These are phyloP conservation scores for Xeromyces bisporus DNA, from an alignment of 495 filamentous ascomycete genomes.

Conservation along the genomic window DNA sequence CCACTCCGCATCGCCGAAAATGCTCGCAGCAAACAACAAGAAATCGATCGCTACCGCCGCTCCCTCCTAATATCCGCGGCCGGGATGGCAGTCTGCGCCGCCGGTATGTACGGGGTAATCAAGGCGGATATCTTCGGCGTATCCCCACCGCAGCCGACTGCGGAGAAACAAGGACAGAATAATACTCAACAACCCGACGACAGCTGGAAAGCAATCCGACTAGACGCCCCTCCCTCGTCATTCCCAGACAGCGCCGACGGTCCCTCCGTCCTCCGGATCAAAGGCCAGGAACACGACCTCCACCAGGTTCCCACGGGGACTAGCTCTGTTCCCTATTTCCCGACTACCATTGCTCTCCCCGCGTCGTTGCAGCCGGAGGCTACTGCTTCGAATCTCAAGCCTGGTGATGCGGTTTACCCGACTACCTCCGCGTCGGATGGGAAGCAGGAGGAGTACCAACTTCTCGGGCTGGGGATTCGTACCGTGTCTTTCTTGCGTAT, in stretches of 20 bases:
- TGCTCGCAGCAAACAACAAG: conserved; percentile 6
- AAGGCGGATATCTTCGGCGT: conserved; percentile 24
- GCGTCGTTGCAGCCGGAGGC: conserved; percentile 18
- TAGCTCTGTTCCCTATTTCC: conserved; percentile 66
- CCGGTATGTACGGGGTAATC: conserved; percentile 23
- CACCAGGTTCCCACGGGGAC: conserved; percentile 70
- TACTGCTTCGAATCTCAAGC: conserved; percentile 10
- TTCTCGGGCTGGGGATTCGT: conserved; percentile 73
- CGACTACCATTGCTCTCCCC: conserved; percentile 49
- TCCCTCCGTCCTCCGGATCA: conserved; percentile 22
- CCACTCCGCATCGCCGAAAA: conserved; percentile 3
- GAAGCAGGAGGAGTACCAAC: conserved; percentile 53
- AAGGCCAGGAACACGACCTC: conserved; percentile 34
- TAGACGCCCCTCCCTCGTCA: conserved; percentile 22
- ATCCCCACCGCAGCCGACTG: conserved; percentile 3
- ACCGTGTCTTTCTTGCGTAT: conserved; percentile 82
- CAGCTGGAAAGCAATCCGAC: conserved; percentile 10
- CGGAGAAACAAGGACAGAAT: conserved; percentile 2
- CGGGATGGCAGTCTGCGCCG: conserved; percentile 19
- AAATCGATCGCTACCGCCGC: conserved; percentile 14
- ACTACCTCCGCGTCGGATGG: conserved; percentile 1
- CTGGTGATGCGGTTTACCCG: conserved; percentile 19
- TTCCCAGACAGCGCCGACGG: too few relatives aligned
- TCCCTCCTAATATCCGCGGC: conserved; percentile 20
- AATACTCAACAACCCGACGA: conserved; percentile 1